Conservation (phyloP, 1,284 basidiomycete genomes). For the Rhodotorula sp. region DNA sequence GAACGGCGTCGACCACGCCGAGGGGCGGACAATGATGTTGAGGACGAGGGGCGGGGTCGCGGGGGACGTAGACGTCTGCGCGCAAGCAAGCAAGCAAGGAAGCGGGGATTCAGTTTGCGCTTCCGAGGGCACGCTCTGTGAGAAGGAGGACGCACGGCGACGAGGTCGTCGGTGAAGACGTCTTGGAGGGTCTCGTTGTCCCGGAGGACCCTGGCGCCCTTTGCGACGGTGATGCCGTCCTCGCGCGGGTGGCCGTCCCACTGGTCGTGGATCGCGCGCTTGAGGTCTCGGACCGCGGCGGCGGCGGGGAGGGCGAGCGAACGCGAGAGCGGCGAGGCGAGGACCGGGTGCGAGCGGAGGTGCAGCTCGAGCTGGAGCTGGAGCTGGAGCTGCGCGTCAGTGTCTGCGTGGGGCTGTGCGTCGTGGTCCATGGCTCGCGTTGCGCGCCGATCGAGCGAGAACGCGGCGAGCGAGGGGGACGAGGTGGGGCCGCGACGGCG, state of each 20-base stretch:
- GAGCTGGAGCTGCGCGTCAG: background rate
- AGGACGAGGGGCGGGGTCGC: conserved; percentile 8
- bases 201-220: conserved; percentile 30
- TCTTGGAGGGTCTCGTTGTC: conserved; percentile 23
- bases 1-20: conserved; percentile 31
- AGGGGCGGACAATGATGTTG: conserved; percentile 28
- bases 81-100: background rate
- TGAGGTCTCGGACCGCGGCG: conserved; percentile 16
- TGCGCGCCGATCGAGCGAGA: no score
- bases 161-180: conserved; percentile 11
- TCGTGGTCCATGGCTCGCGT: no score
- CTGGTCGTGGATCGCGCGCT: conserved; percentile 1
- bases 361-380: background rate
- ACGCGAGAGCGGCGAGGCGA: background rate
- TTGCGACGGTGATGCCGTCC: conserved; percentile 13
- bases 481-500: no score
- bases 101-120: no score
- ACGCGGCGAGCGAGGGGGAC: no score
- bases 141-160: conserved; percentile 5
- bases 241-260: conserved; percentile 29
- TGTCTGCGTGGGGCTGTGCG: no score
- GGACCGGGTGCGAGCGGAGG: conserved; percentile 5
- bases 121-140: background rate
- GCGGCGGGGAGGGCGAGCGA: background rate
- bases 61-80: background rate